These are phyloP conservation scores for Citeromyces hawaiiensis DNA, from an alignment of 1,139 yeast genomes.

Conservation along the genomic window DNA sequence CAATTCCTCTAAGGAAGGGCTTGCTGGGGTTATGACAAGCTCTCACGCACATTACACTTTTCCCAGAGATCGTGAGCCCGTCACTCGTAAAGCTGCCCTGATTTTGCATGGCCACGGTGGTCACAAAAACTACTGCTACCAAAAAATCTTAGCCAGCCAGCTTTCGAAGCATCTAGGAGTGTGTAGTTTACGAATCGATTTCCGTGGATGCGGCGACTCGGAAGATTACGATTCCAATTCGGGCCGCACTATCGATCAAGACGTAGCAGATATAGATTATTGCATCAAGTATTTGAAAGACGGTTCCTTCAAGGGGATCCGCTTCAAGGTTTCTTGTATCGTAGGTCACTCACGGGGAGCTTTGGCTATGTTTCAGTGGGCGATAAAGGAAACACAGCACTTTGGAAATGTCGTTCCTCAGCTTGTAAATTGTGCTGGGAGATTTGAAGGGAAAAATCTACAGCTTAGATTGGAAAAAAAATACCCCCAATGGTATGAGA, in stretches of 20 bases:
- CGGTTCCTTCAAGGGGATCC: constrained; percentile 23
- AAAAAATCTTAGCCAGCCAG: constrained; percentile 43
- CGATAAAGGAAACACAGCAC: constrained; percentile 20
- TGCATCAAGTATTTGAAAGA: constrained; percentile 32
- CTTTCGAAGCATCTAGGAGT: constrained; percentile 49
- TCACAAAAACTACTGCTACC: constrained; percentile 72
- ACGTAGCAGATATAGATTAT: constrained; percentile 51
- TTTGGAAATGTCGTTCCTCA: constrained; percentile 34
- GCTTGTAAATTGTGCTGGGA: constrained; percentile 59
- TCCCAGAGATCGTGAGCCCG: constrained; percentile 10
- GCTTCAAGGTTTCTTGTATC: constrained; percentile 36
- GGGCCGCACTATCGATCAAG: constrained; percentile 53
- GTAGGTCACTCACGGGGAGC: constrained; percentile 76
- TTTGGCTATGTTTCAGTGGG: constrained; percentile 70
- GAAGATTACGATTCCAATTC: constrained; percentile 30
- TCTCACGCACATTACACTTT: constrained; percentile 3
- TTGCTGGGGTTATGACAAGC: constrained; percentile 1
- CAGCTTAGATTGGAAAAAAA: constrained; percentile 13
- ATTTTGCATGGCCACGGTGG: constrained; percentile 74
- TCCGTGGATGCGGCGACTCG: constrained; percentile 76
- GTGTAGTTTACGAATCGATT: constrained; percentile 64
- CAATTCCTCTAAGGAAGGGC: background rate
- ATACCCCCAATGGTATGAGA: constrained; percentile 19
- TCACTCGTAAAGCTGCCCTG: constrained; percentile 26
- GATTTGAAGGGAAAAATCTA: constrained; percentile 32